phyloP scores from a whole-genome alignment of 2,329 filamentous ascomycete genomes.

The Ophiobolus disseminans region DNA sequence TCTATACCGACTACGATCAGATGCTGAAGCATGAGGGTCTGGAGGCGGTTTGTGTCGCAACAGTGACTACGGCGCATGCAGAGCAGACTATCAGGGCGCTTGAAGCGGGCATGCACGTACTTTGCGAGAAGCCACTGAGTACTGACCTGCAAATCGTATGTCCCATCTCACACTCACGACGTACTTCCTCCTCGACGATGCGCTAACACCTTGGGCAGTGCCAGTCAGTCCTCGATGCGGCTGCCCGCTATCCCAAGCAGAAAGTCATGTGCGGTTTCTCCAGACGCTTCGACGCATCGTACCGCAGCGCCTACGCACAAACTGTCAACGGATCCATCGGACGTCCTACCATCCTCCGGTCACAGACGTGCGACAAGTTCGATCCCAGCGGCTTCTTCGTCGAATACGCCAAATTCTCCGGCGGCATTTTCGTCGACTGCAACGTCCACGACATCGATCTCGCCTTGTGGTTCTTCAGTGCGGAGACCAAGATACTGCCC shows the following conservation, averaged over 20 bases:
- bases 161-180: constrained; percentile 6
- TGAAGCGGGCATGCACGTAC: constrained; percentile 60
- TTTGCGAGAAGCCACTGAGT: constrained; percentile 67
- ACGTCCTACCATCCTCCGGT: constrained; percentile 65
- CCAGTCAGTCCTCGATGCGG: constrained; percentile 66
- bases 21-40: constrained; percentile 64
- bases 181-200: too few relatives aligned
- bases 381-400: constrained; percentile 73
- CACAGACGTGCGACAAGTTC: constrained; percentile 71
- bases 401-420: constrained; percentile 68
- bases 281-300: constrained; percentile 70
- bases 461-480: constrained; percentile 66
- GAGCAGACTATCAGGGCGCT: constrained; percentile 66
- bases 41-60: constrained; percentile 63
- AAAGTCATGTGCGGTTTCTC: constrained; percentile 74
- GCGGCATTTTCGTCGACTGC: constrained; percentile 75
- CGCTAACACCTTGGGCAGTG: too few relatives aligned
- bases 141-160: constrained; percentile 66
- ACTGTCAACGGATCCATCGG: constrained; percentile 65
- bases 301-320: constrained; percentile 65
- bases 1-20: constrained; percentile 63
- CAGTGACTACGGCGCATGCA: constrained; percentile 63
- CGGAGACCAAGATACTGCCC: constrained; percentile 34
- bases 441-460: constrained; percentile 75
- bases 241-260: constrained; percentile 62